Evolutionary conservation across 192 early-diverging fungal species (phyloP).

Genomic region (Coemansia sp.): DNA sequence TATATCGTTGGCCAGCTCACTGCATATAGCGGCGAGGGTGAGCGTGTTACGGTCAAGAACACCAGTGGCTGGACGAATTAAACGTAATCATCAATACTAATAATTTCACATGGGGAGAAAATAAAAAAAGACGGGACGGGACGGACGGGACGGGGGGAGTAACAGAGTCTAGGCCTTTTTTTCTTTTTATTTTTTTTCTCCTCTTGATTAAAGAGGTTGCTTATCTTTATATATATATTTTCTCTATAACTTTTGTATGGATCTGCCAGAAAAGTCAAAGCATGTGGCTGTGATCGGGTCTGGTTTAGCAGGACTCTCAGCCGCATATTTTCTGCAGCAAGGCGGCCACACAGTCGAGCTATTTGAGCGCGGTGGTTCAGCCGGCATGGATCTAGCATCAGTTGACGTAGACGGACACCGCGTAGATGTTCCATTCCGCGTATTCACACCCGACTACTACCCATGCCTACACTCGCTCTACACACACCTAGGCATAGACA

Average conservation of each 20-base stretch:
- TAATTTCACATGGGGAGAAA: neutral
- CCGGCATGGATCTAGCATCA: slow-evolving; percentile 54
- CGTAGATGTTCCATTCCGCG: slow-evolving; percentile 56
- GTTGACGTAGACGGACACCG: slow-evolving; percentile 43
- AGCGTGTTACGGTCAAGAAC: slow-evolving; percentile 35
- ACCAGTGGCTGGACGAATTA: slow-evolving; percentile 26
- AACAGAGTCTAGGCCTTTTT: neutral
- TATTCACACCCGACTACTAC: slow-evolving; percentile 54
- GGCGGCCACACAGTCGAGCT: slow-evolving; percentile 39
- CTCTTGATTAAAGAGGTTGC: neutral
- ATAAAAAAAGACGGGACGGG: neutral
- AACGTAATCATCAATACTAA: neutral
- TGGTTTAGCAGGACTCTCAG: slow-evolving; percentile 49
- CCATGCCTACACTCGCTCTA: slow-evolving; percentile 47
- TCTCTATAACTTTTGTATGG: neutral
- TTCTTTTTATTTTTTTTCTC: neutral
- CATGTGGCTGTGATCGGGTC: slow-evolving; percentile 51
- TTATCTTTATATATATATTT: neutral
- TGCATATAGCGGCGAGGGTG: slow-evolving; percentile 12
- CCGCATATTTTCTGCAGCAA: slow-evolving; percentile 41
- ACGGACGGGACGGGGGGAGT: neutral
- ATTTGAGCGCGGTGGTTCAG: slow-evolving; percentile 30
- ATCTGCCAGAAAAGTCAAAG: neutral
- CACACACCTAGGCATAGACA: slow-evolving; percentile 33
- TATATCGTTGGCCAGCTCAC: slow-evolving; percentile 63